Evolutionary conservation across 208 protist genomes (phyloP).

Genomic region (Entamoeba moshkovskii): DNA sequence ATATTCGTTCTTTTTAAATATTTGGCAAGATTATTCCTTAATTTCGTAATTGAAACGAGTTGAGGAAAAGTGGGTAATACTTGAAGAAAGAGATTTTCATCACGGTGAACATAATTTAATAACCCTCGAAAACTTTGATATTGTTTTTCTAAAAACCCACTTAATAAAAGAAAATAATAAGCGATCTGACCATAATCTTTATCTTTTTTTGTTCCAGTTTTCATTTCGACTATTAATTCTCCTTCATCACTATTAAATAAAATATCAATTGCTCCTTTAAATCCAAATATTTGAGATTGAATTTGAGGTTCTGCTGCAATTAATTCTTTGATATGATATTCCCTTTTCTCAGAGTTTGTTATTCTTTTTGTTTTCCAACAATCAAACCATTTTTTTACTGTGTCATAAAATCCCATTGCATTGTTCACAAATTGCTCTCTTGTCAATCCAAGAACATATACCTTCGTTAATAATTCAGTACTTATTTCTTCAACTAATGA

Average conservation of each 20-base stretch:
- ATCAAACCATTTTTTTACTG: background rate
- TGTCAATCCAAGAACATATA: background rate
- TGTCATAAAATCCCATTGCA: background rate
- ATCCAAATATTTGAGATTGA: background rate
- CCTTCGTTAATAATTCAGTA: background rate
- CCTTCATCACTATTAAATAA: background rate
- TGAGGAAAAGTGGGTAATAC: background rate
- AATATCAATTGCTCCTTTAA: background rate
- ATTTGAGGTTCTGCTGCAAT: background rate
- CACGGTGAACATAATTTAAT: background rate
- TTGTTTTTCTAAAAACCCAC: background rate
- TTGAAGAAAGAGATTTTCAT: background rate
- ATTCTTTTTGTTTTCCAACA: background rate
- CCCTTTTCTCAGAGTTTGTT: background rate
- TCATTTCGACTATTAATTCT: background rate
- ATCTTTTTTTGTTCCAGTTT: background rate
- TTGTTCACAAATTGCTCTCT: background rate
- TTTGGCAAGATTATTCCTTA: background rate
- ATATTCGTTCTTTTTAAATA: background rate
- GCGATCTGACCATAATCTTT: background rate
- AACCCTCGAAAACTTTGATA: background rate
- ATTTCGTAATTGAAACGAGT: background rate
- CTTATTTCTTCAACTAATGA: background rate
- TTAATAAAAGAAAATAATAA: background rate
- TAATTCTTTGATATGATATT: background rate